Evolutionary conservation across 352 stramenopile species (phyloP).

Genomic region (Globisporangium emineosum): DNA sequence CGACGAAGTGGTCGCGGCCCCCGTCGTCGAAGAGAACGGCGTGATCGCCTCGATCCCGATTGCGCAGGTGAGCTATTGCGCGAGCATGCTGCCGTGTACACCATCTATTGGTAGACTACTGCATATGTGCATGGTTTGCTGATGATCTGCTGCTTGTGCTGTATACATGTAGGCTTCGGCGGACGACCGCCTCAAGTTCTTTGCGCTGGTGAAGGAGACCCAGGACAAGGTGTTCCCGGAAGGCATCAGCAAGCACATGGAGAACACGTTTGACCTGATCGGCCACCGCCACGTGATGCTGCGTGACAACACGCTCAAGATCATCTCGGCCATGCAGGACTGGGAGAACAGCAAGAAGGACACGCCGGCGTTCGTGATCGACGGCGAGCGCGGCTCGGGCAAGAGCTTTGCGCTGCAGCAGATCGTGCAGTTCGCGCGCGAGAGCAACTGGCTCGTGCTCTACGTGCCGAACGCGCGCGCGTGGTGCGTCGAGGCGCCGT

Average conservation of each 20-base stretch:
- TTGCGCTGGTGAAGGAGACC: conserved; percentile 70
- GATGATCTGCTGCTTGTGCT: not conserved
- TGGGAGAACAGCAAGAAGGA: conserved; percentile 58
- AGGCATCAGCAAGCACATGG: conserved; percentile 67
- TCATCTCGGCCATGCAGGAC: conserved; percentile 74
- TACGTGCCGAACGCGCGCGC: conserved; percentile 76
- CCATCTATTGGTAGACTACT: not conserved
- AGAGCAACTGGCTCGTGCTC: conserved; percentile 84
- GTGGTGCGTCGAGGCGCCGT: conserved; percentile 77
- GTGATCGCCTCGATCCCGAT: conserved; percentile 60
- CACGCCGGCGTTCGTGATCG: conserved; percentile 62
- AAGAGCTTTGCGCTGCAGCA: conserved; percentile 85
- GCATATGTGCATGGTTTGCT: not conserved
- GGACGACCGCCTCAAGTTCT: conserved; percentile 75
- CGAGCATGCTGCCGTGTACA: not conserved
- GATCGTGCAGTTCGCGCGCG: conserved; percentile 85
- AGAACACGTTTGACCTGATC: conserved; percentile 79
- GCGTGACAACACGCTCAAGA: conserved; percentile 69
- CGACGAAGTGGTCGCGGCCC: conserved; percentile 16
- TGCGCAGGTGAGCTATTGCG: conserved; percentile 35
- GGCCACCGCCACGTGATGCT: conserved; percentile 85
- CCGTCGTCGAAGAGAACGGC: conserved; percentile 29
- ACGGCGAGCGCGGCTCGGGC: conserved; percentile 77
- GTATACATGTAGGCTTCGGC: conserved; percentile 42
- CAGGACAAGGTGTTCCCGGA: conserved; percentile 74